Evolutionary conservation across 768 basidiomycete species (phyloP).

Genomic region (Hebeloma cylindrosporum): DNA sequence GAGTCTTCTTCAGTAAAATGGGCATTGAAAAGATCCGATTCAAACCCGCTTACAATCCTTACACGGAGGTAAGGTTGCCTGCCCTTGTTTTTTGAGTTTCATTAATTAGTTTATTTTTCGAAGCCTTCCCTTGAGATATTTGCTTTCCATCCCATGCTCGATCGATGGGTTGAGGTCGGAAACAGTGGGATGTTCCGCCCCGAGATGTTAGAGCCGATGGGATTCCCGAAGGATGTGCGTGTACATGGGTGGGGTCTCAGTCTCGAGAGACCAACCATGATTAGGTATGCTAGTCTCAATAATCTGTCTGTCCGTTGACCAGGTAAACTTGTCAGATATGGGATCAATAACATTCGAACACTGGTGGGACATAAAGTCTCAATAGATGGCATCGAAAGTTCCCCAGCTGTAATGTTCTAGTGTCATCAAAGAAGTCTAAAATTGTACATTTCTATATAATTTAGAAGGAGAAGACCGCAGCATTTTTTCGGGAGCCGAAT

Average conservation of each 20-base stretch:
- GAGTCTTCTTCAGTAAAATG: conserved; percentile 98
- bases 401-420: conserved; percentile 89
- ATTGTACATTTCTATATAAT: not conserved
- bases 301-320: not conserved
- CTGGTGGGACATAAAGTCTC: conserved; percentile 97
- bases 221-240: conserved; percentile 92
- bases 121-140: conserved; percentile 98
- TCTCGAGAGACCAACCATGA: conserved; percentile 97
- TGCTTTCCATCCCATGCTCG: conserved; percentile 92
- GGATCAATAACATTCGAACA: conserved; percentile 95
- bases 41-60: conserved; percentile 99
- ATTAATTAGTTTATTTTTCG: conserved; percentile 3
- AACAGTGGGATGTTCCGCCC: conserved; percentile 99
- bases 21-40: conserved; percentile 91
- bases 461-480: conserved; percentile 84
- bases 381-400: conserved; percentile 84
- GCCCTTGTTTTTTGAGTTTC: not conserved
- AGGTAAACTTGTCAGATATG: conserved; percentile 60
- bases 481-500: conserved; percentile 81
- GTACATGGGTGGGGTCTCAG: conserved; percentile 97
- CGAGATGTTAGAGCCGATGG: conserved; percentile 99
- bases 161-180: conserved; percentile 97
- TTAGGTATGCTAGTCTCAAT: conserved; percentile 59
- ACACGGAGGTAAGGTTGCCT: conserved; percentile 71
- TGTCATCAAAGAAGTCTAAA: not conserved